phyloP scores from a whole-genome alignment of 139 green algal species.

The Picochlorum sp. region DNA sequence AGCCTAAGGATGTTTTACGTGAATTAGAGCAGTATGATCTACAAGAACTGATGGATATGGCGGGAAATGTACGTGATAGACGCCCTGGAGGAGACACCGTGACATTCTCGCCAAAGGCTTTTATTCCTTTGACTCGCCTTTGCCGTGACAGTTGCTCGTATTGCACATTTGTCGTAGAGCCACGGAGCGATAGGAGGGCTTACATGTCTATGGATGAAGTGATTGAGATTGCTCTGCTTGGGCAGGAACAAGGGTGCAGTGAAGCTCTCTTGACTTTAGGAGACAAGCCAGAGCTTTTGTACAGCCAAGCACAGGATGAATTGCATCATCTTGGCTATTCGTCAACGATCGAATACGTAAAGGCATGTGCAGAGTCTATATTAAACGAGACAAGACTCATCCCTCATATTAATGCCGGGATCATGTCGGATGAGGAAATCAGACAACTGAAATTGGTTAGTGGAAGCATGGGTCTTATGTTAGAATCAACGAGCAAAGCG shows the following conservation, averaged over 20 bases:
- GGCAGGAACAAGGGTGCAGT: slow-evolving; percentile 57
- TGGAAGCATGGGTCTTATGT: slow-evolving; percentile 80
- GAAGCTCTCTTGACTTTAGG: slow-evolving; percentile 86
- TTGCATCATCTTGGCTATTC: slow-evolving; percentile 51
- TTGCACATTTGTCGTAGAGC: slow-evolving; percentile 76
- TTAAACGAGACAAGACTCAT: slow-evolving; percentile 59
- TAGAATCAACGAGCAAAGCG: slow-evolving; percentile 53
- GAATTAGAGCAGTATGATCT: slow-evolving; percentile 9
- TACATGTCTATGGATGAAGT: slow-evolving; percentile 83
- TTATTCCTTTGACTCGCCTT: slow-evolving; percentile 72
- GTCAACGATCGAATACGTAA: slow-evolving; percentile 71
- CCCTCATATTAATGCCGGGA: slow-evolving; percentile 77
- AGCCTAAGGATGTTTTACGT: neutral
- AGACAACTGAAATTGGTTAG: slow-evolving; percentile 34
- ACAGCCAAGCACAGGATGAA: slow-evolving; percentile 56
- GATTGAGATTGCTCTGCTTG: slow-evolving; percentile 46
- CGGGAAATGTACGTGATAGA: slow-evolving; percentile 24
- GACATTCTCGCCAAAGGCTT: slow-evolving; percentile 86
- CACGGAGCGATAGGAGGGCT: slow-evolving; percentile 23
- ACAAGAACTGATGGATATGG: slow-evolving; percentile 31
- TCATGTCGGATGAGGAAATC: slow-evolving; percentile 20
- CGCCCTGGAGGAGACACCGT: slow-evolving; percentile 28
- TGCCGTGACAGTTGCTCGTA: slow-evolving; percentile 76
- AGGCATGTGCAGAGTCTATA: slow-evolving; percentile 38
- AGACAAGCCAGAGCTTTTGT: slow-evolving; percentile 76